Percentiles rank a stretch among this genome's conserved stretches.
Evolutionary conservation across 2,329 filamentous ascomycete genomes (phyloP).

Genomic region (Diplodia sapinea): DNA sequence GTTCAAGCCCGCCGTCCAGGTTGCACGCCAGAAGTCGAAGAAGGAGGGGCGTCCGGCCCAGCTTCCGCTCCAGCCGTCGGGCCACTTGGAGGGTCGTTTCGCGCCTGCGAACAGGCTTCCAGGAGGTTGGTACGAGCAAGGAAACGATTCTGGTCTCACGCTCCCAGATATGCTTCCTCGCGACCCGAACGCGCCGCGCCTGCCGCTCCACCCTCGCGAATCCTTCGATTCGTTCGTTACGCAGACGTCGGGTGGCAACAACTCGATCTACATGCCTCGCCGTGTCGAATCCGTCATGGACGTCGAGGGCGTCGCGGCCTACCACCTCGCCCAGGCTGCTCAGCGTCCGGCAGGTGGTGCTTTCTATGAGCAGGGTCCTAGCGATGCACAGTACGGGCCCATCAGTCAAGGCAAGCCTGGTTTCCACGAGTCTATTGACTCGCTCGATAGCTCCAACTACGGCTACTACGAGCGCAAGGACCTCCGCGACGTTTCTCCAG

Average conservation of each 20-base stretch:
- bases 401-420: slow-evolving; percentile 39
- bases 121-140: slow-evolving; percentile 72
- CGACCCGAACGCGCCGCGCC: slow-evolving; percentile 53
- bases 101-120: slow-evolving; percentile 70
- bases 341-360: slow-evolving; percentile 54
- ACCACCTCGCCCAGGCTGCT: slow-evolving; percentile 67
- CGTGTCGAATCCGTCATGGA: slow-evolving; percentile 78
- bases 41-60: slow-evolving; percentile 54
- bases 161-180: slow-evolving; percentile 56
- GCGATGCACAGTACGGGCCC: slow-evolving; percentile 38
- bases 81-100: slow-evolving; percentile 79
- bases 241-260: slow-evolving; percentile 55
- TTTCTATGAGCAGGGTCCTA: slow-evolving; percentile 44
- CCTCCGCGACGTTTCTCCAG: slow-evolving; percentile 13
- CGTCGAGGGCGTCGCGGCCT: slow-evolving; percentile 76
- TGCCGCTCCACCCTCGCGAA: slow-evolving; percentile 61
- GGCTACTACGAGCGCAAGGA: slow-evolving; percentile 27
- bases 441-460: slow-evolving; percentile 46
- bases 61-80: slow-evolving; percentile 73
- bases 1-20: slow-evolving; percentile 66
- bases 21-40: slow-evolving; percentile 44
- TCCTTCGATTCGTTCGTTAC: slow-evolving; percentile 73
- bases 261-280: slow-evolving; percentile 68
- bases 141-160: slow-evolving; percentile 70
- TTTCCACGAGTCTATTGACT: slow-evolving; percentile 46